phyloP scores from a whole-genome alignment of 352 stramenopile species.

The Phytopythium litorale region DNA sequence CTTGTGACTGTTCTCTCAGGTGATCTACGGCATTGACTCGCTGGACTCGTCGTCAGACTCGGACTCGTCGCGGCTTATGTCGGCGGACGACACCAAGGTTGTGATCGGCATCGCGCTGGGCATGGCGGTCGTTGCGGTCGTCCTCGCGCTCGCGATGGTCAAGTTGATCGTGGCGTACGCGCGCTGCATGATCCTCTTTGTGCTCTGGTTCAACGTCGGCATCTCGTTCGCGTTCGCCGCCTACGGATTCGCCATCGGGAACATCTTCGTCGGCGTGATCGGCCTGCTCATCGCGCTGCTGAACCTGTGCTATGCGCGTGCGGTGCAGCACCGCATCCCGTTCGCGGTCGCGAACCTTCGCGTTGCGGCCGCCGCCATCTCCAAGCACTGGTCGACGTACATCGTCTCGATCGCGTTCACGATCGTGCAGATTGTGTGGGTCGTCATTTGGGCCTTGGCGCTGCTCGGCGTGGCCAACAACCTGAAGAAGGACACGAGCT shows the following conservation, averaged over 20 bases:
- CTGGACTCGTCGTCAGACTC: constrained; percentile 12
- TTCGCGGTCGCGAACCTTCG: constrained; percentile 93
- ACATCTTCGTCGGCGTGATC: constrained; percentile 67
- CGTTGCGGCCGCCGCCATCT: constrained; percentile 85
- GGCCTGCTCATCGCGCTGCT: constrained; percentile 58
- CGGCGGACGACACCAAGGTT: constrained; percentile 52
- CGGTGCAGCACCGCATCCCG: constrained; percentile 88
- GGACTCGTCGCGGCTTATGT: constrained; percentile 44
- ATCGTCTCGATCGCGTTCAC: constrained; percentile 84
- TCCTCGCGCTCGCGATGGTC: constrained; percentile 59
- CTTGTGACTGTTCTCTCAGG: background rate
- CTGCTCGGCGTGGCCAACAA: constrained; percentile 87
- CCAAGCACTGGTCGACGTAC: constrained; percentile 88
- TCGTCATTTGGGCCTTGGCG: constrained; percentile 84
- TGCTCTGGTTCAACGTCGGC: constrained; percentile 85
- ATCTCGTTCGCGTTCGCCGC: constrained; percentile 58
- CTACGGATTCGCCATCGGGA: constrained; percentile 67
- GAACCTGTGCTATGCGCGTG: constrained; percentile 83
- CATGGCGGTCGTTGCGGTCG: constrained; percentile 56
- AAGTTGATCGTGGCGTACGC: constrained; percentile 81
- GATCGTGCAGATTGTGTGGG: constrained; percentile 89
- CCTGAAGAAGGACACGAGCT: constrained; percentile 40
- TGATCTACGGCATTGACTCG: constrained; percentile 9
- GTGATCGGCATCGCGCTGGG: constrained; percentile 47
- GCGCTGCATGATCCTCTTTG: constrained; percentile 80